Evolutionary conservation across 2,329 filamentous ascomycete species (phyloP).

Genomic region (Tricladium varicosporioides): DNA sequence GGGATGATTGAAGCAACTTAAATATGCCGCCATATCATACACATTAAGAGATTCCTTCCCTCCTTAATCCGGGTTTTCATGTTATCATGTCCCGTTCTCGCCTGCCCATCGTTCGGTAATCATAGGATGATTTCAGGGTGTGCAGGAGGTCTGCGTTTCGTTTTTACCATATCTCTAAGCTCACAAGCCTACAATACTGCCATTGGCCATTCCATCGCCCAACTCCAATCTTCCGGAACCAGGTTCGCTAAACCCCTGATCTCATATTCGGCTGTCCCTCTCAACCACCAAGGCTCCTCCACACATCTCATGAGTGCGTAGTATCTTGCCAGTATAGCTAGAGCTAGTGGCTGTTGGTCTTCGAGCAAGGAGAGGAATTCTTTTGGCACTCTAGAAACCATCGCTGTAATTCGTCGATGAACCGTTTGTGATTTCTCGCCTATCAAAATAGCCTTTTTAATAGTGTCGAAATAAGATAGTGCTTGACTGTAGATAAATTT

Average conservation of each 20-base stretch:
- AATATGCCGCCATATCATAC: too few relatives aligned
- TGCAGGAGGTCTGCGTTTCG: too few relatives aligned
- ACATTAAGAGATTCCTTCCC: too few relatives aligned
- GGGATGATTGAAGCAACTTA: too few relatives aligned
- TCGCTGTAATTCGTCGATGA: slow-evolving; percentile 4
- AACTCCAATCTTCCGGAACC: slow-evolving; percentile 5
- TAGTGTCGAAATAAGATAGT: too few relatives aligned
- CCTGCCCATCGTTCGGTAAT: too few relatives aligned
- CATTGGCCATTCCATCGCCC: slow-evolving; percentile 14
- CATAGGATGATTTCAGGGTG: too few relatives aligned
- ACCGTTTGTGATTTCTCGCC: slow-evolving; percentile 6
- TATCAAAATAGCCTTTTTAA: too few relatives aligned
- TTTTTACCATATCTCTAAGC: too few relatives aligned
- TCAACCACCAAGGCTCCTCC: slow-evolving; percentile 14
- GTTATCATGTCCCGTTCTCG: too few relatives aligned
- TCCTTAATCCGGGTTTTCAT: too few relatives aligned
- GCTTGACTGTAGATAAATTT: too few relatives aligned
- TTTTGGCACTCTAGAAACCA: not conserved
- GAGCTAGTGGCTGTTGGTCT: slow-evolving; percentile 5
- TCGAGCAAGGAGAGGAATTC: slow-evolving; percentile 6
- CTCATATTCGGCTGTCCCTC: slow-evolving; percentile 14
- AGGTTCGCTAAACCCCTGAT: slow-evolving; percentile 8
- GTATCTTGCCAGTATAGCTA: slow-evolving; percentile 11
- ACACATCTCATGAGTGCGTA: slow-evolving; percentile 14
- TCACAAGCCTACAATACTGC: not conserved